Evolutionary conservation across 805 yeast species (phyloP), one percentile per base, ranked within the genome.

Genomic region (Zygotorulaspora sp.): DNA sequence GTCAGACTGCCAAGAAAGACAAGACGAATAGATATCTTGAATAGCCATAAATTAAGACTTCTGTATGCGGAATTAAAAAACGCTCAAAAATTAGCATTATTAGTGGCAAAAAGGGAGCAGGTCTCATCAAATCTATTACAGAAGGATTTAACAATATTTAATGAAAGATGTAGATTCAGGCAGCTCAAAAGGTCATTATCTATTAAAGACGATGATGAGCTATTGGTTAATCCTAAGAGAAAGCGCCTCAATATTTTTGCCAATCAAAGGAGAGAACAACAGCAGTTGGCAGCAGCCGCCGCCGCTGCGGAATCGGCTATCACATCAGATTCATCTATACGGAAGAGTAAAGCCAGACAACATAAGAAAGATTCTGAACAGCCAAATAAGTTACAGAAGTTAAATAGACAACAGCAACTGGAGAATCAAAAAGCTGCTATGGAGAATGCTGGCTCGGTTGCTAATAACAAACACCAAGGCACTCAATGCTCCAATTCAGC

Each of bases 1-100:
- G 82, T 87, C 48, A 78, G 98, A 48, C 97, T 85, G 57, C 92
- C 94, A 20, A 82, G 98, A 61, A 92, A 92, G 61, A 92, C 98
- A 0, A 78, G 98, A 61, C 77, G 97, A 47, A 85, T 96, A 0
- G 98, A 92, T 65, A 75, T 84, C 22, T 84, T 87, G 51, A 87
- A 92, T 49, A 81, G 88, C 10, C 97, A 89, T 61, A 77, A 89
- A 47, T 68, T 92, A 34, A 73, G 92, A 15, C 59, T 75, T 40
- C 67, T 92, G 21, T 85, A 83, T 45, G 72, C 73, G 43, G 95
- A 92, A 43, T 70, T 92, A 65, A 81, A 77, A 45, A 73, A 79
- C 34, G 94, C 96, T 1, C 72, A 80, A 46, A 78, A 75, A 35
- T 66, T 92, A 30, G 70, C 87, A 14, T 66, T 79, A 24, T 60